A percentile compares a stretch with the other conserved stretches of the same genome.
Evolutionary conservation across 192 early-diverging fungal species (phyloP).

Genomic region (Obelidium mucronatum): DNA sequence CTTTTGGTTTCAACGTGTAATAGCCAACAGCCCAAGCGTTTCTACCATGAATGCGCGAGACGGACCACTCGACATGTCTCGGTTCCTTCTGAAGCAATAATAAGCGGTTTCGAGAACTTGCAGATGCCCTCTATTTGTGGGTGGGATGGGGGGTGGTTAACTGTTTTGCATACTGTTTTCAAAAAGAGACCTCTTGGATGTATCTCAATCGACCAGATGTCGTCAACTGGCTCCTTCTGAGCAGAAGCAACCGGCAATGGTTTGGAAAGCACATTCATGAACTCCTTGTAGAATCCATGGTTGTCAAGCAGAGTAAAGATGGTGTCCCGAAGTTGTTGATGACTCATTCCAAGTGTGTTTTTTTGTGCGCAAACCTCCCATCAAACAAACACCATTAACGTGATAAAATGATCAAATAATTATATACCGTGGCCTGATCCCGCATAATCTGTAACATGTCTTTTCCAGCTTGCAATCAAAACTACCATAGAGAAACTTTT

Average conservation of each 20-base stretch:
- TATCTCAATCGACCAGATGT: constrained; percentile 22
- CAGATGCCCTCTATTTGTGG: constrained; percentile 19
- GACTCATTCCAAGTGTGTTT: too few relatives aligned
- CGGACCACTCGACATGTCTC: constrained; percentile 2
- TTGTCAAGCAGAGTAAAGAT: neutral
- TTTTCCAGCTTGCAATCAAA: too few relatives aligned
- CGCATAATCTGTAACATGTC: too few relatives aligned
- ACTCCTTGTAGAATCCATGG: constrained; percentile 1
- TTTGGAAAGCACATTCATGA: neutral
- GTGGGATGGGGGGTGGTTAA: neutral
- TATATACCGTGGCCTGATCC: too few relatives aligned
- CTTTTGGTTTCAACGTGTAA: too few relatives aligned
- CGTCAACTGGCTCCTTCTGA: neutral
- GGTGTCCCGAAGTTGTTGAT: neutral
- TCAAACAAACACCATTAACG: too few relatives aligned
- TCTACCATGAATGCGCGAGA: constrained; percentile 23
- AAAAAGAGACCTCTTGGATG: neutral
- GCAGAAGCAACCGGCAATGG: neutral
- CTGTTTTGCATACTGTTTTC: neutral
- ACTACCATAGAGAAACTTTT: too few relatives aligned
- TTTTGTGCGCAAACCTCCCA: too few relatives aligned
- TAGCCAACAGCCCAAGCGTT: neutral
- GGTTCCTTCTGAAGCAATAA: constrained; percentile 26
- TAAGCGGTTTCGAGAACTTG: constrained; percentile 22
- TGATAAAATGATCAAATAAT: too few relatives aligned